Conservation (phyloP, 176 grass and related monocot genomes). For the Bromus sterilis region DNA sequence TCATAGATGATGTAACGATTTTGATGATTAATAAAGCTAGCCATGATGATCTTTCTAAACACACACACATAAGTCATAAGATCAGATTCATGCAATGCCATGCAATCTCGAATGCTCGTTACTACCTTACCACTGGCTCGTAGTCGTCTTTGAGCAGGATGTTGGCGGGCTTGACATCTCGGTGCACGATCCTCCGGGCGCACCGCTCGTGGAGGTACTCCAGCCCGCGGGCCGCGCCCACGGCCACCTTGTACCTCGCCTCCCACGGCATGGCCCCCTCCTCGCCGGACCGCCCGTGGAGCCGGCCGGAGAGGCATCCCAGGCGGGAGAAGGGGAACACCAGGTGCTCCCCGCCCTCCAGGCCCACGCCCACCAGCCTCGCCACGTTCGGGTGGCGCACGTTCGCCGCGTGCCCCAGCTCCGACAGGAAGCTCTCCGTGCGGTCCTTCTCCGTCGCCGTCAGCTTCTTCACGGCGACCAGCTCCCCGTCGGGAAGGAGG, state of each 20-base stretch:
- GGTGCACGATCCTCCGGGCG: slow-evolving; percentile 61
- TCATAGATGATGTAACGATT: too few species aligned
- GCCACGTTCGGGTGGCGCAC: slow-evolving; percentile 72
- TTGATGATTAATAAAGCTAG: too few species aligned
- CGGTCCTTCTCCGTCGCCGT: slow-evolving; percentile 18
- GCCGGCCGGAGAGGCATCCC: slow-evolving; percentile 59
- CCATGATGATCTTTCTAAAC: too few species aligned
- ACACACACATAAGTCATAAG: too few species aligned
- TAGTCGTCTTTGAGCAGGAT: slow-evolving; percentile 64
- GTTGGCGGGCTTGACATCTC: slow-evolving; percentile 75
- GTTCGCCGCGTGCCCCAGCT: slow-evolving; percentile 61
- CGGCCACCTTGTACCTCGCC: slow-evolving; percentile 43
- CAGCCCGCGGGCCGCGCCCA: slow-evolving; percentile 45
- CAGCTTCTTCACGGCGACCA: slow-evolving; percentile 68
- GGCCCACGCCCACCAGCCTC: slow-evolving; percentile 52
- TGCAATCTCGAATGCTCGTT: too few species aligned
- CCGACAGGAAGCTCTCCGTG: slow-evolving; percentile 57
- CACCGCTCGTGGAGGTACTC: slow-evolving; percentile 85
- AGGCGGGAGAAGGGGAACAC: slow-evolving; percentile 58
- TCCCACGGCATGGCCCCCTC: slow-evolving; percentile 41
- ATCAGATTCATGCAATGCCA: too few species aligned
- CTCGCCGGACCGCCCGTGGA: slow-evolving; percentile 22
- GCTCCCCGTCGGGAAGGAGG: slow-evolving; percentile 39
- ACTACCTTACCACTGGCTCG: slow-evolving; percentile 58
- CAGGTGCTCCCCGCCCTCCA: slow-evolving; percentile 76